Base-by-base conservation (phyloP, 2,329 filamentous ascomycete species). In the Arachnomyces sp. region DNA sequence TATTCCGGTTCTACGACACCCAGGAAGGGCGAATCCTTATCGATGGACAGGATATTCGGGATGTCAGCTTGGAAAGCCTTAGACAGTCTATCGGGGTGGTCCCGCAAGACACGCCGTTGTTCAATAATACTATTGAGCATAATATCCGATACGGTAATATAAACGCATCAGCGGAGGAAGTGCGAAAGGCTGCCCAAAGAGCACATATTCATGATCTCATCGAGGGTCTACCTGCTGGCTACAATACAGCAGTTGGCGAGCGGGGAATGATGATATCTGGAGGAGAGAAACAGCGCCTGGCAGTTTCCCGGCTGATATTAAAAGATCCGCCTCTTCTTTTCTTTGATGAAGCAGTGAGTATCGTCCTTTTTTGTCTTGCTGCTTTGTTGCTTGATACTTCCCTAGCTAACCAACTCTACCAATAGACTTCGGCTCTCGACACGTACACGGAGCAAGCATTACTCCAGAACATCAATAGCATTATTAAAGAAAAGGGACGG, bases 261-360 rank as follows among this genome's bases (percentile, higher is more conserved):
- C 77, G 90, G 34, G 89, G 89, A 1, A 81, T 95, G 77, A 95
- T 95, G 89, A 94, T 95, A 33, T 93, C 85, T 1, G 89, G 86
- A 2, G 89, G 89, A 25, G 90, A 95, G 67, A 95, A 95, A 64
- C 89, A 95, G 64, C 78, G 89, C 2, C 68, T 95, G 8, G 90
- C 90, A 0, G 79, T 95, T 16, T 86, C 84, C 17, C 73, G 89
- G 32, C 61, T 95, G 30, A 74, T 95, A 1, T 72, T 95, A 43
- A 95, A 95, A 61, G 85, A 95, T 49, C 87, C 89, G 3, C 86
- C 87, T 2, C 65, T 95, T 18, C 68, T 95, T 1, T 95, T 95
- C 73, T 95, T 95, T 52, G 89, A 95, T 50, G 89, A 95, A 70
- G 90, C 89, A 35, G 73, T 76, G 65, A 50, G 72, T 68, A 15